Conservation (phyloP, 2,329 filamentous ascomycete genomes). For the Alternaria sp. region DNA sequence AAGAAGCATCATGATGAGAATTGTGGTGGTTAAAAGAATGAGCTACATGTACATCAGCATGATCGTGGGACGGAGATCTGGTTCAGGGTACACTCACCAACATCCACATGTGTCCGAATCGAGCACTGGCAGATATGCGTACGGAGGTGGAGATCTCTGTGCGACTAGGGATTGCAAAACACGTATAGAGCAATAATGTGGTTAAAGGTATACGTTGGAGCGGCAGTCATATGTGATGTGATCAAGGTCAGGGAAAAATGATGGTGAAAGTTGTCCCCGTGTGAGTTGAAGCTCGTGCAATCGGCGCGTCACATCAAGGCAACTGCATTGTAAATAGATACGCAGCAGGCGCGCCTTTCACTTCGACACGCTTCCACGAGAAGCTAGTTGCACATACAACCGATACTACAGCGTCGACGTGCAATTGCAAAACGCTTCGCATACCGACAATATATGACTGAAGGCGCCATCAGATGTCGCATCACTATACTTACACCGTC, state of each 20-base stretch:
- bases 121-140: background rate
- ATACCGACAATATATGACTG: background rate
- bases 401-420: background rate
- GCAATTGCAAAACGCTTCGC: background rate
- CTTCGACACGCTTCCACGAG: background rate
- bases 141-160: background rate
- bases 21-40: background rate
- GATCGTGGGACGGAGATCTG: background rate
- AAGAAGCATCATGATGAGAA: conserved; percentile 5
- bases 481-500: conserved; percentile 30
- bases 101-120: background rate
- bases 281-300: background rate
- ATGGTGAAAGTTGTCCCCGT: background rate
- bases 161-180: background rate
- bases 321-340: background rate
- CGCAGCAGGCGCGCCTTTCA: background rate
- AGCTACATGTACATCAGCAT: background rate
- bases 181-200: background rate
- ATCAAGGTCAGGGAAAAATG: background rate
- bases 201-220: background rate
- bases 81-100: background rate
- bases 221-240: background rate
- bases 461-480: background rate
- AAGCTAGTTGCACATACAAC: too few relatives aligned
- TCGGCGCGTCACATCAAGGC: background rate